These are phyloP conservation scores for Geranium rotundifolium DNA, from an alignment of 345 rosid genomes.

Conservation along the genomic window DNA sequence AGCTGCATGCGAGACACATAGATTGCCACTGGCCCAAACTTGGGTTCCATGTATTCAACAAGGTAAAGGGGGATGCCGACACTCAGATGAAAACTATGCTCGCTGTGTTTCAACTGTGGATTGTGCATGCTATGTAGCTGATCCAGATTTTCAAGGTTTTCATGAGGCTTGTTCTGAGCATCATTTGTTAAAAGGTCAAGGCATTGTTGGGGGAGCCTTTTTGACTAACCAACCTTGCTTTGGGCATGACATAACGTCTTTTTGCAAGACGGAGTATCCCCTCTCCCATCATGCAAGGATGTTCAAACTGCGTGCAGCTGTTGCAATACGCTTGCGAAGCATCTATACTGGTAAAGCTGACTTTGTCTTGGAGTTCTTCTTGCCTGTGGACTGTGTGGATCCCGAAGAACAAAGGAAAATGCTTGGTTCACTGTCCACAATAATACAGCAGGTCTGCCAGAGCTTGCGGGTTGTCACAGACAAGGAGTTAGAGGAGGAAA, in stretches of 20 bases:
- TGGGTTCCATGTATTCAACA: slow-evolving; percentile 78
- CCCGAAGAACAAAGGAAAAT: slow-evolving; percentile 51
- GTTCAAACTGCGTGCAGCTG: slow-evolving; percentile 65
- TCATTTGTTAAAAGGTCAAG: slow-evolving; percentile 88
- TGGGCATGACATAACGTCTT: slow-evolving; percentile 49
- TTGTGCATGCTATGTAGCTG: slow-evolving; percentile 53
- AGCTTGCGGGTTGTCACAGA: slow-evolving; percentile 65
- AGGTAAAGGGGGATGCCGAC: slow-evolving; percentile 72
- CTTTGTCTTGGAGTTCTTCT: slow-evolving; percentile 87
- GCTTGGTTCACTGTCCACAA: slow-evolving; percentile 55
- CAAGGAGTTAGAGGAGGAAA: slow-evolving; percentile 57
- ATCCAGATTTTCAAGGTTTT: slow-evolving; percentile 43
- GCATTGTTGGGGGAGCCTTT: slow-evolving; percentile 79
- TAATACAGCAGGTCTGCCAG: slow-evolving; percentile 60
- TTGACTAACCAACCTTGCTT: slow-evolving; percentile 86
- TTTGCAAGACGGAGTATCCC: slow-evolving; percentile 62
- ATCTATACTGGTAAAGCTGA: slow-evolving; percentile 53
- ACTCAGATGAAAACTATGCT: slow-evolving; percentile 55
- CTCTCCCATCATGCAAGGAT: slow-evolving; percentile 92
- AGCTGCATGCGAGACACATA: slow-evolving; percentile 63
- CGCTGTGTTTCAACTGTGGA: slow-evolving; percentile 77
- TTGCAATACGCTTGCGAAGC: slow-evolving; percentile 74
- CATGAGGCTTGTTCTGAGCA: slow-evolving; percentile 93
- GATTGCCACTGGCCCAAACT: slow-evolving; percentile 73
- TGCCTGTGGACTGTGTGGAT: slow-evolving; percentile 59